Evolutionary conservation across 2,329 filamentous ascomycete species (phyloP).

Genomic region (Pseudogymnoascus sp.): DNA sequence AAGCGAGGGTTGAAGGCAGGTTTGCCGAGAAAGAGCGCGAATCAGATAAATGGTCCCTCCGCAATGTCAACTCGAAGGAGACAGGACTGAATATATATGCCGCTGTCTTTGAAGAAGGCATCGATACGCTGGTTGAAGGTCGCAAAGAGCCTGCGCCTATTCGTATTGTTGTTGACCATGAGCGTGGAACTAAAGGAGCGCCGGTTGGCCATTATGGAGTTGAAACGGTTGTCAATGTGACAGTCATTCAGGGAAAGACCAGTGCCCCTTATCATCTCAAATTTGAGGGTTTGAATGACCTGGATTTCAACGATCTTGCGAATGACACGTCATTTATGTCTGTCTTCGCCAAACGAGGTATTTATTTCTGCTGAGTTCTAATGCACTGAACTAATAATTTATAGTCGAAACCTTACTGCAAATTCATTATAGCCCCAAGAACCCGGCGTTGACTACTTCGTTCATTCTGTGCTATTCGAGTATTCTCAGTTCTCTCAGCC

Average conservation of each 20-base stretch:
- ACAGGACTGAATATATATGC: constrained; percentile 51
- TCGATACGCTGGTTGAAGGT: constrained; percentile 52
- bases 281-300: constrained; percentile 58
- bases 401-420: constrained; percentile 65
- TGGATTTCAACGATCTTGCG: constrained; percentile 65
- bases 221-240: constrained; percentile 60
- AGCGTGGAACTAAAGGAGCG: constrained; percentile 56
- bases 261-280: constrained; percentile 46
- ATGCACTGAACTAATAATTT: constrained; percentile 27
- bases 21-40: constrained; percentile 81
- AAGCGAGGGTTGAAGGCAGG: constrained; percentile 75
- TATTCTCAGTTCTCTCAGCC: constrained; percentile 59
- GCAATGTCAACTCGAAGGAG: constrained; percentile 57
- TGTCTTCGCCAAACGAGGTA: constrained; percentile 65
- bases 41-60: constrained; percentile 68
- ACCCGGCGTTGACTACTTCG: constrained; percentile 53
- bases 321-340: constrained; percentile 64
- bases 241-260: constrained; percentile 40
- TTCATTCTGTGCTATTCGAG: constrained; percentile 73
- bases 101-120: constrained; percentile 64
- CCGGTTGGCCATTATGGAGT: constrained; percentile 60
- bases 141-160: constrained; percentile 60
- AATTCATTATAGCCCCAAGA: constrained; percentile 58
- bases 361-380: constrained; percentile 24
- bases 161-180: constrained; percentile 64